Base-by-base conservation (phyloP, 2,329 filamentous ascomycete genomes). In the Chrysosporium keratinophilum region DNA sequence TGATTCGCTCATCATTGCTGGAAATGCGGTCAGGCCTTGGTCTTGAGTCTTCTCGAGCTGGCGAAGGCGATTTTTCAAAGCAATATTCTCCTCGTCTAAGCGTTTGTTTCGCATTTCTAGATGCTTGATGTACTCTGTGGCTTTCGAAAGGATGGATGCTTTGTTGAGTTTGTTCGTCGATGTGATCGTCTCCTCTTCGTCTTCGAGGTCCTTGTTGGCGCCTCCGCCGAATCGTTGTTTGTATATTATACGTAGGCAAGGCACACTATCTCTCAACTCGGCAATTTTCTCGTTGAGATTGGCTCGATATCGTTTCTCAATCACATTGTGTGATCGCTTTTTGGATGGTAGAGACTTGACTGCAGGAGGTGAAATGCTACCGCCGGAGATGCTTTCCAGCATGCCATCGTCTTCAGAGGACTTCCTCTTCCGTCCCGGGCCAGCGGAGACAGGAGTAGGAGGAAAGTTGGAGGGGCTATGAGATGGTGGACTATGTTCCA, bases 211-310 rank as follows among this genome's bases (percentile, higher is more conserved):
- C 58, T 87, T 84, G 39, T 81, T 84, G 9, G 63, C 54, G 1
- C 62, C 58, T 15, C 61, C 59, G n/a, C 61, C 65, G 51, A 63
- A 65, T 6, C 60, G 55, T 75, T 74, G 46, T 72, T 87, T 88
- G 37, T 83, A 82, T 80, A 90, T 88, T 61, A 89, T 87, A 47
- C 90, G 82, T 54, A 97, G 74, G 68, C 87, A 94, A 1, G 91
- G 91, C 12, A 97, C 89, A 64, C 88, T 95, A 68, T 96, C 89
- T 62, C 90, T 80, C 57, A 97, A 74, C 55, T 90, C 89, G 44
- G 89, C 86, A 63, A 97, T 97, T 74, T 97, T 97, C 67, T 96
- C 91, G 65, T 97, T 97, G 54, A 97, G 77, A 65, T 97, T 97
- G 52, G 88, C 95, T 63, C 91, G 84, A 69, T 97, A 97, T 60